Evolutionary conservation across 805 yeast genomes (phyloP).

Genomic region (Metschnikowia reukaufii): DNA sequence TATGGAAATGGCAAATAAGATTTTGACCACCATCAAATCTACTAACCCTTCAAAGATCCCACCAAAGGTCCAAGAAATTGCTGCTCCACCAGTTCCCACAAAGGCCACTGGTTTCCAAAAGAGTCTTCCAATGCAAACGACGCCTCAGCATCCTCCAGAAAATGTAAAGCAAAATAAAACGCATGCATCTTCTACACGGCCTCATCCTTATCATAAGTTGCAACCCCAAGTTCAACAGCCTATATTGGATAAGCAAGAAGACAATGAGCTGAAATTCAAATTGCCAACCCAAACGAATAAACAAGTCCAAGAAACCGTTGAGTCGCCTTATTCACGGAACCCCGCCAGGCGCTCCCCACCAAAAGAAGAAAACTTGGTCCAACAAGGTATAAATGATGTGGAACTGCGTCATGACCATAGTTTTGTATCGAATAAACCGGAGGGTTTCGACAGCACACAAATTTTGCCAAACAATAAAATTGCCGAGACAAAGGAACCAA

Average conservation of each 20-base stretch:
- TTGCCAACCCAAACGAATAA: constrained; percentile 18
- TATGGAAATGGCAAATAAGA: constrained; percentile 93
- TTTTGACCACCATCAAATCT: constrained; percentile 76
- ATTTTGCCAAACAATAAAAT: constrained; percentile 3
- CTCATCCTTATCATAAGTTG: constrained; percentile 15
- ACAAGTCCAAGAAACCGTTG: constrained; percentile 14
- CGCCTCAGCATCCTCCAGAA: constrained; percentile 4
- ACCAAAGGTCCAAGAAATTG: constrained; percentile 2
- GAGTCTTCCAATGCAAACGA: constrained; percentile 5
- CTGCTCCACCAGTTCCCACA: constrained; percentile 6
- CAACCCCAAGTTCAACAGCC: constrained; percentile 19
- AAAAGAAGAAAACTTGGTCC: not conserved
- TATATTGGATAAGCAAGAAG: constrained; percentile 1
- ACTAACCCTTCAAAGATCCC: constrained; percentile 37
- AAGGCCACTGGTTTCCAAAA: constrained; percentile 1
- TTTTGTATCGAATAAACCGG: constrained; percentile 23
- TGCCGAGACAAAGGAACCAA: constrained; percentile 2
- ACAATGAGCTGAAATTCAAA: constrained; percentile 3
- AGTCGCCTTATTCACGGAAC: constrained; percentile 16
- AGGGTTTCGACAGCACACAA: constrained; percentile 16
- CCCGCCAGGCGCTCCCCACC: constrained; percentile 14
- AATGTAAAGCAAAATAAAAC: constrained; percentile 5
- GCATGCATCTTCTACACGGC: constrained; percentile 18
- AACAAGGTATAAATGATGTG: not conserved
- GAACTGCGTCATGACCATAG: constrained; percentile 19